Evolutionary conservation across 352 stramenopile species (phyloP).

Genomic region (Elongisporangium anandrum): DNA sequence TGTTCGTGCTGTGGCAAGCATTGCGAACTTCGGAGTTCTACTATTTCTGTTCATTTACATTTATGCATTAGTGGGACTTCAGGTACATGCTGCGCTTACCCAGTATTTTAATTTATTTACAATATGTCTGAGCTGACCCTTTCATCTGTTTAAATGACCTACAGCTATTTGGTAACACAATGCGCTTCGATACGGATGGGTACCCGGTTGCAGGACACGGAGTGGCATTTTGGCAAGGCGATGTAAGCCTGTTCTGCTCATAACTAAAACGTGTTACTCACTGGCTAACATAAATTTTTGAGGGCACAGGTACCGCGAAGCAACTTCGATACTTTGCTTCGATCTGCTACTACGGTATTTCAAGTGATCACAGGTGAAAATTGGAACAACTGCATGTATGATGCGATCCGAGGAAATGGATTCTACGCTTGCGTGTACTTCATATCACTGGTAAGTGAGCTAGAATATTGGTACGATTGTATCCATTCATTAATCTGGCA

Average conservation of each 20-base stretch:
- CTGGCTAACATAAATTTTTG: neutral
- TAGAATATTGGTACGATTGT: slow-evolving; percentile 1
- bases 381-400: slow-evolving; percentile 95
- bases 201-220: slow-evolving; percentile 43
- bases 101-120: neutral
- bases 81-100: slow-evolving; percentile 29
- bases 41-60: slow-evolving; percentile 96
- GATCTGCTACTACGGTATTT: slow-evolving; percentile 84
- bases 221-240: slow-evolving; percentile 56
- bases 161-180: slow-evolving; percentile 93
- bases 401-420: slow-evolving; percentile 80
- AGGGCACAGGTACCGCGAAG: slow-evolving; percentile 53
- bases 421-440: slow-evolving; percentile 78
- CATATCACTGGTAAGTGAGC: slow-evolving; percentile 58
- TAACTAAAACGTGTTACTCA: slow-evolving; percentile 1
- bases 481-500: neutral
- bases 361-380: slow-evolving; percentile 94
- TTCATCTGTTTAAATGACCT: neutral
- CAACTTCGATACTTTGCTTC: slow-evolving; percentile 89
- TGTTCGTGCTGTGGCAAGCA: slow-evolving; percentile 86
- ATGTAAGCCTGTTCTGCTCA: slow-evolving; percentile 18
- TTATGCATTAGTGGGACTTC: slow-evolving; percentile 88
- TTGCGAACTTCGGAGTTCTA: slow-evolving; percentile 92
- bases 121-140: neutral
- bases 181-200: slow-evolving; percentile 87